Evolutionary conservation across 805 yeast genomes (phyloP), one percentile per base, ranked within the genome.

Genomic region (Saturnispora saitoi): DNA sequence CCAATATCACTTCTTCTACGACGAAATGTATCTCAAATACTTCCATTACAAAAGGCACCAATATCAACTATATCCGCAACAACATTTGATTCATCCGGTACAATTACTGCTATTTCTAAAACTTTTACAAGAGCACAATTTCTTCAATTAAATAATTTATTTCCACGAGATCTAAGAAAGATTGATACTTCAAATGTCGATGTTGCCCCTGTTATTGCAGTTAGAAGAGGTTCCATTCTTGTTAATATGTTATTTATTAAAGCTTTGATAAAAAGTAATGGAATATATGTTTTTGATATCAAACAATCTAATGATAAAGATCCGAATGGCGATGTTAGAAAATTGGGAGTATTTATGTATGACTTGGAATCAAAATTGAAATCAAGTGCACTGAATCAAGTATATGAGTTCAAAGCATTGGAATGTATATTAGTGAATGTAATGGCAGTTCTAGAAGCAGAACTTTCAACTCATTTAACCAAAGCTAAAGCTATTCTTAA

Each of bases 171-270:
- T 63, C 68, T 90, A 53, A 67, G 97, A 29, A 89, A 86, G 59
- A 83, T 90, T 46, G 96, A 91, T 58, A 70, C 81, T 4, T 72
- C 85, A 1, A 69, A 78, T 34, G 75, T 78, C 48, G 95, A 88
- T 64, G 86, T 91, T 19, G 90, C 90, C 3, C 99, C 99, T 0
- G 80, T 88, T 17, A 83, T 93, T 42, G 81, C 90, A 51, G 88
- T 89, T 20, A 75, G 97, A 51, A 73, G 77, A 24, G 76, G 77
- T 54, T 83, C 95, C 46, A 85, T 91, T 17, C 69, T 93, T 47
- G 80, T 93, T 43, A 90, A 89, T 61, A 66, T 93, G 59, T 68
- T 93, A 34, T 93, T 90, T 62, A 88, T 93, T 44, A 84, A 93
- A 55, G 98, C 97, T 1, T 71, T 93, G 42, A 78, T 93, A n/a